phyloP scores from a whole-genome alignment of 179 eudicot species.

The Silene coronaria region DNA sequence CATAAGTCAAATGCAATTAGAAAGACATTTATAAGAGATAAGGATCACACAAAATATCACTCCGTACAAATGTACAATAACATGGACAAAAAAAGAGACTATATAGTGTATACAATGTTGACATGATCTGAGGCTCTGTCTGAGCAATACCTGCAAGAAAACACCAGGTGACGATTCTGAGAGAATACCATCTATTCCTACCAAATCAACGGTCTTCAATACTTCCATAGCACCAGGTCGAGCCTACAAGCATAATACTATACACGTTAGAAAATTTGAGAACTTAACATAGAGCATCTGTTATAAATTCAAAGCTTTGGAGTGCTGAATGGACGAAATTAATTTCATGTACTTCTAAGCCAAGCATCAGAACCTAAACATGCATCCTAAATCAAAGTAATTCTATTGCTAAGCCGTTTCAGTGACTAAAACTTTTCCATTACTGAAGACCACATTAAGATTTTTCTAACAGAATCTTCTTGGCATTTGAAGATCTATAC shows the following conservation, averaged over 20 bases:
- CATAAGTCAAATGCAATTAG: background rate
- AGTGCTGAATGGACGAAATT: background rate
- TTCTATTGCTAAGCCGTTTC: background rate
- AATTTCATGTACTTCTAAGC: background rate
- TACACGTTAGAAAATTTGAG: background rate
- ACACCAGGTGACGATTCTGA: constrained; percentile 87
- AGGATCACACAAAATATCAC: background rate
- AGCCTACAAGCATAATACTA: constrained; percentile 34
- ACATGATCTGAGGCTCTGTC: too few species aligned
- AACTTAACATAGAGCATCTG: background rate
- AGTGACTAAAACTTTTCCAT: background rate
- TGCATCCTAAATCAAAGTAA: background rate
- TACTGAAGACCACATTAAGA: background rate
- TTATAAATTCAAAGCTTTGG: background rate
- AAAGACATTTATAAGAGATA: background rate
- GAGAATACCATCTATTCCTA: constrained; percentile 63
- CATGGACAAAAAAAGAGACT: background rate
- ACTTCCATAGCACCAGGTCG: constrained; percentile 66
- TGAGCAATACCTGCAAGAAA: constrained; percentile 67
- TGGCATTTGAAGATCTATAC: too few species aligned
- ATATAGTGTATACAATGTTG: background rate
- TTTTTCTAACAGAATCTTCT: too few species aligned
- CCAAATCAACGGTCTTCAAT: constrained; percentile 64
- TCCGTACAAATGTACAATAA: too few species aligned
- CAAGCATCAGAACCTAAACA: background rate